Evolutionary conservation across 768 basidiomycete genomes (phyloP).

Genomic region (Tricholoma flavovirens): DNA sequence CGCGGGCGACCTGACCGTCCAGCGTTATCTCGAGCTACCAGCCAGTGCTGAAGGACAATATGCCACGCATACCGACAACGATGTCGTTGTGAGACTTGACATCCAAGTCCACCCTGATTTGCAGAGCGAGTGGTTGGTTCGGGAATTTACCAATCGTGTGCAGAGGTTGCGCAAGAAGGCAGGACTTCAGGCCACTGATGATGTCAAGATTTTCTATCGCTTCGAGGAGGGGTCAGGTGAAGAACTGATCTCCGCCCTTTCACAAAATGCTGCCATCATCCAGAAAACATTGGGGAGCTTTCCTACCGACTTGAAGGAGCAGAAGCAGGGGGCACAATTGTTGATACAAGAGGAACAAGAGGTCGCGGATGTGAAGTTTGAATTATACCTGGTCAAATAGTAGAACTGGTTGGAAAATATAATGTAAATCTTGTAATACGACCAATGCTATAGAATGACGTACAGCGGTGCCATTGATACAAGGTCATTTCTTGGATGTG

Average conservation of each 20-base stretch:
- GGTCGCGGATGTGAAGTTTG: conserved; percentile 72
- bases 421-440: conserved; percentile 23
- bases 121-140: conserved; percentile 79
- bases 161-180: conserved; percentile 96
- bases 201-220: conserved; percentile 80
- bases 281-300: conserved; percentile 67
- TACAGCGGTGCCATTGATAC: conserved; percentile 8
- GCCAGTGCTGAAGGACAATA: conserved; percentile 54
- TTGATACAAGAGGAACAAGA: conserved; percentile 87
- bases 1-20: conserved; percentile 86
- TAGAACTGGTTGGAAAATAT: conserved; percentile 24
- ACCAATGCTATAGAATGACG: conserved; percentile 22
- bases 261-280: conserved; percentile 63
- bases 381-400: conserved; percentile 56
- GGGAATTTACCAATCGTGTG: conserved; percentile 88
- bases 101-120: conserved; percentile 83
- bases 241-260: conserved; percentile 60
- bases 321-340: conserved; percentile 40
- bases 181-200: conserved; percentile 91
- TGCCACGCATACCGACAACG: conserved; percentile 86
- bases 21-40: conserved; percentile 84
- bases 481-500: conserved; percentile 65
- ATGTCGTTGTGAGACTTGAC: conserved; percentile 92
- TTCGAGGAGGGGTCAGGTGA: conserved; percentile 66
- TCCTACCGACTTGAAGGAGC: conserved; percentile 54